Evolutionary conservation across 2,329 filamentous ascomycete genomes (phyloP), one percentile per base, ranked within the genome.

Genomic region (Coniochaeta pulveracea): DNA sequence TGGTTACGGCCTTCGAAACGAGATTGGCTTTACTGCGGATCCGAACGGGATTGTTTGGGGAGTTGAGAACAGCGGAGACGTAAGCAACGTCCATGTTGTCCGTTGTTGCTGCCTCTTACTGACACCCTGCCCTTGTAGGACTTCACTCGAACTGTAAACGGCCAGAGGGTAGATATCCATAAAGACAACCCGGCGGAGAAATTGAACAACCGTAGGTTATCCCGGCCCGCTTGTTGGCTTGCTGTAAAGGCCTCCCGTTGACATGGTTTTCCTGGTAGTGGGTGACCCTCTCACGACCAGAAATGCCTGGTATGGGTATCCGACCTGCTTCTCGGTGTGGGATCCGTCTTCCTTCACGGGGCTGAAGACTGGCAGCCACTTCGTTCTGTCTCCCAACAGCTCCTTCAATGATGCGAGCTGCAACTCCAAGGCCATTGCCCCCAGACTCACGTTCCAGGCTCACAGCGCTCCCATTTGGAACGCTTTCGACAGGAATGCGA

Each of bases 161-260:
- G 63, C 26, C 41, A 57, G 15, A 39, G 37, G 5, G 43, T 42
- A 12, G 66, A 71, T 34, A 64, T 76, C 34, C 66, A 72, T 40
- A 54, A 64, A 33, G 60, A 76, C 47, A 78, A 78, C 42, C 74
- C 74, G 1, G 71, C 66, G 5, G 74, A 79, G 44, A 70, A 79
- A 49, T 48, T 80, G 42, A 78, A 80, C 50, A 76, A 69, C 51
- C 61, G 72, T 44, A 35, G 22, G 39, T 33, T 6, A 6, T 16
- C 3, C 19, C 8, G 18, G 8, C 18, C 21, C 30, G 22, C 22
- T n/a, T n/a, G 22, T n/a, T 8, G n/a, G 22, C 22, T n/a, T 24
- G 9, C 22, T 33, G 14, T 29, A 29, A 12, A 5, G 14, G 16
- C 5, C 19, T 10, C 10, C 12, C 14, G 14, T 22, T 33, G 19